Evolutionary conservation across 208 protist species (phyloP).

Genomic region (Trypanosoma rangeli): DNA sequence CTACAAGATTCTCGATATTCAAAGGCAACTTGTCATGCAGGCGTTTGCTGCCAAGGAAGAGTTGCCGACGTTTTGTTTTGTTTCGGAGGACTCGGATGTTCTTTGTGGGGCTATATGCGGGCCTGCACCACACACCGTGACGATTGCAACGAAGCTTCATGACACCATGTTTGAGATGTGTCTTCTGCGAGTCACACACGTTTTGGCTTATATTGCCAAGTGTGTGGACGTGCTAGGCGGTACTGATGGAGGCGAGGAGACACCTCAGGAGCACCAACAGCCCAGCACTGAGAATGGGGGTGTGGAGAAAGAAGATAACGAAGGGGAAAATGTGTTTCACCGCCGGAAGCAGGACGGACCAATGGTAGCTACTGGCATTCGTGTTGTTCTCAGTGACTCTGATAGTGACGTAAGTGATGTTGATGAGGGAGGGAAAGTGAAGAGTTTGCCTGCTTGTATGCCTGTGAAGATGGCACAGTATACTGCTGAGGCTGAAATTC

Average conservation of each 20-base stretch:
- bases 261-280: neutral
- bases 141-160: slow-evolving; percentile 77
- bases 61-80: slow-evolving; percentile 71
- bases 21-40: slow-evolving; percentile 48
- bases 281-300: neutral
- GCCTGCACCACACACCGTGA: slow-evolving; percentile 61
- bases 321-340: slow-evolving; percentile 45
- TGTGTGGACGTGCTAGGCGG: slow-evolving; percentile 64
- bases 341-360: slow-evolving; percentile 76
- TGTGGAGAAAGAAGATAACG: slow-evolving; percentile 23
- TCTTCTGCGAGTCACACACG: slow-evolving; percentile 65
- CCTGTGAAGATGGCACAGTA: slow-evolving; percentile 4
- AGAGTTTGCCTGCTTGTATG: neutral
- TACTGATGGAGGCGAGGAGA: neutral
- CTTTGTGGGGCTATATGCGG: slow-evolving; percentile 82
- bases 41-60: slow-evolving; percentile 25
- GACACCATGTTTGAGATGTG: slow-evolving; percentile 77
- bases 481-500: slow-evolving; percentile 40
- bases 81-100: slow-evolving; percentile 89
- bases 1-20: slow-evolving; percentile 86
- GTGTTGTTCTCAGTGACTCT: slow-evolving; percentile 61
- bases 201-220: slow-evolving; percentile 68
- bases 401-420: slow-evolving; percentile 46
- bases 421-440: neutral
- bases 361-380: slow-evolving; percentile 66